A percentile compares a stretch with the other conserved stretches of the same genome.
phyloP scores from a whole-genome alignment of 2,329 filamentous ascomycete genomes.

The Diaporthe sp. region DNA sequence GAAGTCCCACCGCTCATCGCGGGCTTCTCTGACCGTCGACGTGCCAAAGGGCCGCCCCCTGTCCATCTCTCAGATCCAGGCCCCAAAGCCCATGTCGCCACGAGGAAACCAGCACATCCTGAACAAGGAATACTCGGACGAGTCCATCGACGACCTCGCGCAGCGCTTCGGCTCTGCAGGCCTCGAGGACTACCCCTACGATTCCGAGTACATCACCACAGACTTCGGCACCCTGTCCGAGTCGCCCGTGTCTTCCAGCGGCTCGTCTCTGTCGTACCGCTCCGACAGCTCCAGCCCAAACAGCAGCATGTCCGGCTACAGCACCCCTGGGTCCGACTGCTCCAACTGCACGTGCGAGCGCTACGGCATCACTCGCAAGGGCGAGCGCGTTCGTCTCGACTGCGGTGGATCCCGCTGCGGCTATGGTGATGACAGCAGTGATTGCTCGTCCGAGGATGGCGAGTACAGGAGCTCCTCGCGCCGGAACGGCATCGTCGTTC shows the following conservation, averaged over 20 bases:
- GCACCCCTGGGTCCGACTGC: conserved; percentile 82
- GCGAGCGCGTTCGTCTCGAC: conserved; percentile 95
- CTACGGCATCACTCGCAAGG: conserved; percentile 95
- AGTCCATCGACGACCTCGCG: conserved; percentile 84
- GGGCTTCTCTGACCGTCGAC: conserved; percentile 69
- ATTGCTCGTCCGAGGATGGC: conserved; percentile 78
- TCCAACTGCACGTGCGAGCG: conserved; percentile 92
- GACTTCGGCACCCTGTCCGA: conserved; percentile 64
- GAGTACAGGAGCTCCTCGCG: conserved; percentile 71
- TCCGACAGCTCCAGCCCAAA: conserved; percentile 82
- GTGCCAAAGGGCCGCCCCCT: conserved; percentile 91
- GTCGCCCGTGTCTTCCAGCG: conserved; percentile 66
- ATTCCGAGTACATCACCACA: conserved; percentile 67
- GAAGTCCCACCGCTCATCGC: conserved; percentile 59
- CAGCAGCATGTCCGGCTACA: conserved; percentile 83
- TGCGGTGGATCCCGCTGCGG: conserved; percentile 92
- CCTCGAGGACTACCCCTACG: conserved; percentile 67
- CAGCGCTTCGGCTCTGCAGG: conserved; percentile 77
- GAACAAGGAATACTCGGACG: conserved; percentile 81
- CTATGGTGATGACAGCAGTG: conserved; percentile 78
- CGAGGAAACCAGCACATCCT: conserved; percentile 91
- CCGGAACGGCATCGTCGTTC: conserved; percentile 75
- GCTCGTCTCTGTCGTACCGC: conserved; percentile 79
- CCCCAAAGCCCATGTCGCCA: conserved; percentile 90
- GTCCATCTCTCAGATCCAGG: conserved; percentile 89